Evolutionary conservation across 768 basidiomycete species (phyloP), one percentile per base, ranked within the genome.

Genomic region (Boletus coccyginus): DNA sequence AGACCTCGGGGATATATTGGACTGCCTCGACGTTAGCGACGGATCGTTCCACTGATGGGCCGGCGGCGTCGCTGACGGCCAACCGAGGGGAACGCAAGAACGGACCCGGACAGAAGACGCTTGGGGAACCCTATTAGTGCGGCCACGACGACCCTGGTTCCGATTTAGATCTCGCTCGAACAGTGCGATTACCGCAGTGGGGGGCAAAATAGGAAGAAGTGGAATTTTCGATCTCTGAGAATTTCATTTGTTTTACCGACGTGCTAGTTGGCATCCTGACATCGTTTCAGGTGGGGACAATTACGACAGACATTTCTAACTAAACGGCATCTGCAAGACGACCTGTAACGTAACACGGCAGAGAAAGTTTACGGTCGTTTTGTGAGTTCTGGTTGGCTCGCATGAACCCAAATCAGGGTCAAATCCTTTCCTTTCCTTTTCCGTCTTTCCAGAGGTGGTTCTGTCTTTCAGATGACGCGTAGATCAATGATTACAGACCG

Each of bases 41-140:
- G 39, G 62, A 36, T 11, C 10, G 21, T 40, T 41, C 53, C 40
- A 46, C 35, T 44, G 50, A 62, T 43, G 17, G n/a, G n/a, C n/a
- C 27, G 3, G 27, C 27, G 27, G 45, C 17, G 16, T 17, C 27
- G 9, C 32, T 9, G n/a, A 42, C 17, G 27, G 16, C 13, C n/a
- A 12, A 24, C 7, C 8, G 13, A 16, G 19, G 13, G 32, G 21
- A 12, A 21, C 9, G 32, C 40, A 14, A 56, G 45, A 41, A 46
- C 31, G 4, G 33, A 29, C 32, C 42, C 27, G 9, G 17, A 6
- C 24, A n/a, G 21, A 27, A 42, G 32, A 19, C 39, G 36, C 27
- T 27, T 27, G 27, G 27, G 27, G 27, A 27, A 29, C n/a, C 29
- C 13, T 24, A 8, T 7, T 39, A 9, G 38, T 39, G 38, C 17